phyloP scores from a whole-genome alignment of 2,329 filamentous ascomycete genomes.

The Pseudonectria buxi region DNA sequence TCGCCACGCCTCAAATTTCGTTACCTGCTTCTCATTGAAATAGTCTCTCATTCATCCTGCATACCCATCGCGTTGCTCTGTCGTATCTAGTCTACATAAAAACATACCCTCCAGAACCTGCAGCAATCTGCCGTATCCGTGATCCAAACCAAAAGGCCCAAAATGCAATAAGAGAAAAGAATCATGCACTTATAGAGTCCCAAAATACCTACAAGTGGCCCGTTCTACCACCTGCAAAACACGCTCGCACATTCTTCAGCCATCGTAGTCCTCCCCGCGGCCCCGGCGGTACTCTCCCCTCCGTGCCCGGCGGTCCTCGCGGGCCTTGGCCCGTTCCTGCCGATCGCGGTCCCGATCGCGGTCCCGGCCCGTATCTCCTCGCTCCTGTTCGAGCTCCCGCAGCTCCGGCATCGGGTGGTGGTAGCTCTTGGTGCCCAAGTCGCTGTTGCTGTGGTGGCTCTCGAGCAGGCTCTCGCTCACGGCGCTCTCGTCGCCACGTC shows the following conservation, averaged over 20 bases:
- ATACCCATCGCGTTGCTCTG: too few species aligned
- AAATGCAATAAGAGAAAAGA: neutral
- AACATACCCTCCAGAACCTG: too few species aligned
- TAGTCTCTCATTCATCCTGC: too few species aligned
- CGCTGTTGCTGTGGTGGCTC: slow-evolving; percentile 34
- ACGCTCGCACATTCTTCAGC: slow-evolving; percentile 3
- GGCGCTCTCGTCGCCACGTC: slow-evolving; percentile 30
- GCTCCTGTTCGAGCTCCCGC: slow-evolving; percentile 26
- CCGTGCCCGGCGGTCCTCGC: slow-evolving; percentile 30
- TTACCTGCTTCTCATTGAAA: too few species aligned
- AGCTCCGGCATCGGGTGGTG: slow-evolving; percentile 49
- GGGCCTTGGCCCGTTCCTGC: slow-evolving; percentile 19
- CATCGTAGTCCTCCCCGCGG: slow-evolving; percentile 25
- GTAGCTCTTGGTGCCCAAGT: slow-evolving; percentile 52
- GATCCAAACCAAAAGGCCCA: neutral
- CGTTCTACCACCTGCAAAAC: neutral
- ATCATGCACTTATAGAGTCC: neutral
- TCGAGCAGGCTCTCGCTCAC: slow-evolving; percentile 27
- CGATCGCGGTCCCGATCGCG: slow-evolving; percentile 7
- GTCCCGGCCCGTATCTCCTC: too few species aligned
- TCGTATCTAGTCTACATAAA: too few species aligned
- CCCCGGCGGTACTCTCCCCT: slow-evolving; percentile 29
- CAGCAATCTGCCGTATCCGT: too few species aligned
- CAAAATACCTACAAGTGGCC: neutral
- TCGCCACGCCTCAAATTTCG: too few species aligned